Evolutionary conservation across 129 eudicot genomes (phyloP).

Genomic region (Mikania micrantha): DNA sequence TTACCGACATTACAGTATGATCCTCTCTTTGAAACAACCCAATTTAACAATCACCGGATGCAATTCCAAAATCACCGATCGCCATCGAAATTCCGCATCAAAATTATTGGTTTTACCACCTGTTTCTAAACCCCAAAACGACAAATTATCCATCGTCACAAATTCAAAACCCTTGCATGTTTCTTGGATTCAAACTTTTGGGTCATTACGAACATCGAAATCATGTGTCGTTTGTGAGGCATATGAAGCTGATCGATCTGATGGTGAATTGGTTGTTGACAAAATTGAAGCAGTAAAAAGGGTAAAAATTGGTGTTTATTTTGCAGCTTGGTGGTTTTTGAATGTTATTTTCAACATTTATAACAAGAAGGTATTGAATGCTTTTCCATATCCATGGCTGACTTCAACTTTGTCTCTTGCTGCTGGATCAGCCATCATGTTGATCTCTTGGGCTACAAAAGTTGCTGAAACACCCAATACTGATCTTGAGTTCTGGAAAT

Average conservation of each 20-base stretch:
- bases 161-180: slow-evolving; percentile 31
- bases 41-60: slow-evolving; percentile 6
- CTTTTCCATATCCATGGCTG: slow-evolving; percentile 64
- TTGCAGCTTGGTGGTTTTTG: slow-evolving; percentile 67
- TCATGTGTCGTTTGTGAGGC: slow-evolving; percentile 34
- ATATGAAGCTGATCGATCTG: slow-evolving; percentile 49
- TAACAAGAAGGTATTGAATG: slow-evolving; percentile 63
- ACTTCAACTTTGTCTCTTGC: slow-evolving; percentile 61
- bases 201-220: slow-evolving; percentile 2
- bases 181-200: slow-evolving; percentile 26
- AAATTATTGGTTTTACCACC: slow-evolving; percentile 27
- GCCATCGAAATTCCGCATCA: slow-evolving; percentile 17
- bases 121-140: slow-evolving; percentile 4
- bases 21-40: slow-evolving; percentile 41
- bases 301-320: slow-evolving; percentile 53
- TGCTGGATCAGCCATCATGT: slow-evolving; percentile 63
- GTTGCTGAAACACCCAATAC: slow-evolving; percentile 56
- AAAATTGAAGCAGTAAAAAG: slow-evolving; percentile 36
- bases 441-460: slow-evolving; percentile 55
- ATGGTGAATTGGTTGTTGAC: slow-evolving; percentile 14
- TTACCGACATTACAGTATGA: slow-evolving; percentile 26
- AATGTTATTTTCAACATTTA: slow-evolving; percentile 62
- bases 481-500: slow-evolving; percentile 60
- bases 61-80: slow-evolving; percentile 19
- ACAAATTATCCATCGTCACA: slow-evolving; percentile 8